Base-by-base conservation (phyloP, 345 rosid species). In the Theobroma cacao region DNA sequence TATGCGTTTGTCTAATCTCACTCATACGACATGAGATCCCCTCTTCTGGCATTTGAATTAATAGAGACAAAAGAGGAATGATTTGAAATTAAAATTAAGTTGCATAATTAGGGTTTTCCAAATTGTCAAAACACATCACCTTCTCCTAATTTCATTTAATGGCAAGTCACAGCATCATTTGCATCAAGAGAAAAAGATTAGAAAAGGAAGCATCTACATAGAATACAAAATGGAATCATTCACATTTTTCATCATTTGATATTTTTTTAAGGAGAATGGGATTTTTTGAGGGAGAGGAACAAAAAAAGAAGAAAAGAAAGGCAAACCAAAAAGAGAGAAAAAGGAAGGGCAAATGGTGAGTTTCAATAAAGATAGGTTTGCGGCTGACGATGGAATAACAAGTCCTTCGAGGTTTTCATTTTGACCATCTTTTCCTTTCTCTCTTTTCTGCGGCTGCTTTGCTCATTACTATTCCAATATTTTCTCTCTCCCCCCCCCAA, bases 391-490 rank as follows among this genome's bases (percentile, higher is more conserved):
- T 77, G 86, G 86, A 81, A 82, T 77, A 83, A 82, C 84, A 78
- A 83, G 81, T 75, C 77, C 50, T 81, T 85, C 82, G 82, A 85
- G 87, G 81, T 82, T 75, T 40, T 77, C 78, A 78, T 86, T 88
- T 88, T 88, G 90, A 88, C 88, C 87, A 84, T 59, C 90, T 84
- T 85, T 87, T 74, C 15, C 41, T 80, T 82, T 82, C 61, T 30
- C 56, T 52, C 78, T 81, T 74, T 80, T 76, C 80, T 74, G 86
- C 84, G 83, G 80, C 85, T 82, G 81, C 83, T 78, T 58, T 77
- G 50, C 74, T 75, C 18, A 5, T 43, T 43, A 33, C 40, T 48
- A 33, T 41, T 56, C 55, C 71, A 20, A n/a, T 52, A 47, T 63
- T 50, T 45, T 53, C 55, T 62, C 68, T 75, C 36, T 69, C 6